Percentiles rank a stretch among this genome's conserved stretches.
phyloP scores from a whole-genome alignment of 1,284 basidiomycete genomes.

The Sanghuangporus sanghuang region DNA sequence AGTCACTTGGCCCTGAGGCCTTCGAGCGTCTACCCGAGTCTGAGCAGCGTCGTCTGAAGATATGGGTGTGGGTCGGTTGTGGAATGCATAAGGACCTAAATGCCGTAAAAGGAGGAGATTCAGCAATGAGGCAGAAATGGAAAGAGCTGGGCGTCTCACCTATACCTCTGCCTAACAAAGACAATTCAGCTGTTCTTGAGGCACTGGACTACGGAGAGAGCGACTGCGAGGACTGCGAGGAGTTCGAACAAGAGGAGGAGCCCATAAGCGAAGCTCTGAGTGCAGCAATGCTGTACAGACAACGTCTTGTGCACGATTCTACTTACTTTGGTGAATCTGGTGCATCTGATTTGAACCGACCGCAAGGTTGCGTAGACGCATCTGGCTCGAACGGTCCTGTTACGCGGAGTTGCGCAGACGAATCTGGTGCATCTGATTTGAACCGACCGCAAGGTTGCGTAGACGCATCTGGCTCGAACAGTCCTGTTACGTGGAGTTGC shows the following conservation, averaged over 20 bases:
- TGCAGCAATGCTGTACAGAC: neutral
- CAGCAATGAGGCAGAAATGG: neutral
- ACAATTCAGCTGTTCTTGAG: neutral
- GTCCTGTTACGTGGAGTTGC: too few species aligned
- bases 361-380: neutral
- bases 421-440: too few species aligned
- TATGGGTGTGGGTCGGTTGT: slow-evolving; percentile 23
- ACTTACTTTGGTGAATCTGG: too few species aligned
- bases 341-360: neutral
- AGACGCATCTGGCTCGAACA: too few species aligned
- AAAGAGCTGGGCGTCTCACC: neutral
- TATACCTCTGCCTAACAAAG: neutral
- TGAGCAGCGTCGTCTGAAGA: slow-evolving; percentile 11
- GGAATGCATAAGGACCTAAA: slow-evolving; percentile 28
- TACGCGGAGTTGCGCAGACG: too few species aligned
- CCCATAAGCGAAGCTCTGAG: neutral
- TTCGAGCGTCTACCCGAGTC: slow-evolving; percentile 17
- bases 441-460: too few species aligned
- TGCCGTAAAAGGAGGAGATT: slow-evolving; percentile 22
- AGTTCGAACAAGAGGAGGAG: neutral
- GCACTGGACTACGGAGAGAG: neutral
- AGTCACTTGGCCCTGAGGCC: slow-evolving; percentile 18
- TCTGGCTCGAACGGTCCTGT: too few species aligned
- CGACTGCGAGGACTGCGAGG: neutral
- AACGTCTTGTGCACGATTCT: too few species aligned